Conservation (phyloP, 208 protist species). For the Porcisia hertigi region DNA sequence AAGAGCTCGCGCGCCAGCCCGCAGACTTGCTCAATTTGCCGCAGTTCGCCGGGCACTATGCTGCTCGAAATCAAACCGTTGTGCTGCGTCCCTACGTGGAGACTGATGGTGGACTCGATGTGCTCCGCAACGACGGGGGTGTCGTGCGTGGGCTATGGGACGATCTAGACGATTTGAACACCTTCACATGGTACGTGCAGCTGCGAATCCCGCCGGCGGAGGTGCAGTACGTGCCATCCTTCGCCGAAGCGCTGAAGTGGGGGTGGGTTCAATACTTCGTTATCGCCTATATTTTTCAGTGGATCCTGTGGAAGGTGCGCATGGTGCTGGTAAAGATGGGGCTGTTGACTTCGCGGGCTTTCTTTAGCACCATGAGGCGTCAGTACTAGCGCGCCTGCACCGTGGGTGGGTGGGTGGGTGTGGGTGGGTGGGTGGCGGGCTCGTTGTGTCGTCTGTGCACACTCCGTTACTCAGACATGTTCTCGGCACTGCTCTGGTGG, state of each 20-base stretch:
- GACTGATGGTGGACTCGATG: constrained; percentile 44
- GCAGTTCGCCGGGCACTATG: constrained; percentile 55
- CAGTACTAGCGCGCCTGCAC: constrained; percentile 3
- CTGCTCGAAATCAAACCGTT: constrained; percentile 63
- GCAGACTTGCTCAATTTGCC: constrained; percentile 56
- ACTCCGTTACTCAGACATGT: background rate
- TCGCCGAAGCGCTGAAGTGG: constrained; percentile 76
- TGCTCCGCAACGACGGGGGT: constrained; percentile 29
- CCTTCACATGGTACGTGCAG: constrained; percentile 71
- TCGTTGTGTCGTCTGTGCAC: background rate
- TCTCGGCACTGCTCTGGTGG: background rate
- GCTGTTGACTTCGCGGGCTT: constrained; percentile 53
- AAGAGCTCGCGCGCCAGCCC: constrained; percentile 34
- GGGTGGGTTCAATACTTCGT: constrained; percentile 86
- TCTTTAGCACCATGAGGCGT: constrained; percentile 38
- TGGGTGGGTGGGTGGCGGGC: background rate
- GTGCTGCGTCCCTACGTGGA: constrained; percentile 37
- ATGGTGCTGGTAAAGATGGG: constrained; percentile 60
- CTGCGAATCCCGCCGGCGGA: constrained; percentile 56
- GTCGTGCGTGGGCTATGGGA: constrained; percentile 44
- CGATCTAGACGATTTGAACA: constrained; percentile 60
- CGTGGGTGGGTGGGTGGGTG: background rate
- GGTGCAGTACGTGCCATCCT: constrained; percentile 66
- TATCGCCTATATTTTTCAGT: constrained; percentile 73
- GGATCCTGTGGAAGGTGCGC: constrained; percentile 72